A percentile compares a stretch with the other conserved stretches of the same genome.
These are phyloP conservation scores for Sarcodon sp. DNA, from an alignment of 768 basidiomycete species.

Conservation along the genomic window DNA sequence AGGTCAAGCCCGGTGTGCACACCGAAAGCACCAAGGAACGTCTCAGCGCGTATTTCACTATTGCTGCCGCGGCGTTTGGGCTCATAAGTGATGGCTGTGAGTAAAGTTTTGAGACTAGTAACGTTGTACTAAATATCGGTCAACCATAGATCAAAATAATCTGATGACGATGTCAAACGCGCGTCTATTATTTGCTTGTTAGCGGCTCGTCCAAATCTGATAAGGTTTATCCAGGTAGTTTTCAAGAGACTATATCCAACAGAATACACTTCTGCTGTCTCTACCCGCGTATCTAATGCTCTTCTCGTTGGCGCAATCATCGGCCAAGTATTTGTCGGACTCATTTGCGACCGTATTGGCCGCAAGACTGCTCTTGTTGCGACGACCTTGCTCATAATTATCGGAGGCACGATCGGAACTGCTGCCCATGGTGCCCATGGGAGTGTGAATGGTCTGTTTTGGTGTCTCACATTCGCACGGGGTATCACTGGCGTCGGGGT, in stretches of 20 bases:
- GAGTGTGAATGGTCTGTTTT: slow-evolving; percentile 47
- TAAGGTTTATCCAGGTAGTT: slow-evolving; percentile 33
- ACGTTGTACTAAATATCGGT: not conserved
- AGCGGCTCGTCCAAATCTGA: slow-evolving; percentile 1
- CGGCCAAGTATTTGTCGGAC: slow-evolving; percentile 48
- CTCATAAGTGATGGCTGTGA: slow-evolving; percentile 24
- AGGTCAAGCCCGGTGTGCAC: slow-evolving; percentile 6
- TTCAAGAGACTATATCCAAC: slow-evolving; percentile 52
- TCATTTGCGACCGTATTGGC: slow-evolving; percentile 64
- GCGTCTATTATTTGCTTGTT: slow-evolving; percentile 5
- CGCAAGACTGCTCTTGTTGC: slow-evolving; percentile 61
- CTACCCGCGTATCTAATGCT: slow-evolving; percentile 60
- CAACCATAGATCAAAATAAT: slow-evolving; percentile 46
- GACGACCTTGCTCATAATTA: slow-evolving; percentile 56
- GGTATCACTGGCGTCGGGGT: slow-evolving; percentile 65
- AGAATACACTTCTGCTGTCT: slow-evolving; percentile 45
- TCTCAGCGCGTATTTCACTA: slow-evolving; percentile 50
- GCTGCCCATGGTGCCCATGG: slow-evolving; percentile 52
- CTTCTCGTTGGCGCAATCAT: slow-evolving; percentile 57
- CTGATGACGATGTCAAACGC: slow-evolving; percentile 62
- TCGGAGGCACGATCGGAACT: slow-evolving; percentile 57
- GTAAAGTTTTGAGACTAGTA: slow-evolving; percentile 2
- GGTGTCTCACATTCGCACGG: slow-evolving; percentile 62
- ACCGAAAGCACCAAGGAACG: slow-evolving; percentile 22
- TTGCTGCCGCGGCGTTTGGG: slow-evolving; percentile 50